These are phyloP conservation scores for Sphaerobolus stellatus DNA, from an alignment of 1,284 basidiomycete species.

Conservation along the genomic window DNA sequence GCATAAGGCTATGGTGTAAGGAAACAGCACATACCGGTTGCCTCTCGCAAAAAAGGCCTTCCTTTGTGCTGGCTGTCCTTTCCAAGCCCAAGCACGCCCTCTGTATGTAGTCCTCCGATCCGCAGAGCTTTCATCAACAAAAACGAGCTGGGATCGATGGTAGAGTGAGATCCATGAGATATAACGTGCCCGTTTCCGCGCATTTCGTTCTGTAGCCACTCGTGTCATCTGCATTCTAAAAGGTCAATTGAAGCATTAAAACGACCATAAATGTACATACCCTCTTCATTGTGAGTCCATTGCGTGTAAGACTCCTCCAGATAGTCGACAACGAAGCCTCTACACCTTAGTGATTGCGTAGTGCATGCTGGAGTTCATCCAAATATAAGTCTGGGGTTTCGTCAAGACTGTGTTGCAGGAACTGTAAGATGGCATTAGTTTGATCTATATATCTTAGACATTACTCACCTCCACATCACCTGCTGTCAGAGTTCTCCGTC, in stretches of 20 bases:
- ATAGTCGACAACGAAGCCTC: background rate
- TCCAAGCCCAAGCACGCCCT: slow-evolving; percentile 25
- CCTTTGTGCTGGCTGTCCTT: slow-evolving; percentile 17
- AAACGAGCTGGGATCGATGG: too few species aligned
- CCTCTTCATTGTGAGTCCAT: slow-evolving; percentile 5
- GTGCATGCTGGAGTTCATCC: background rate
- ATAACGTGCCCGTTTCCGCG: background rate
- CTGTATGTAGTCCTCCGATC: too few species aligned
- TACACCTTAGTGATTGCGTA: background rate
- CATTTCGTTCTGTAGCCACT: background rate
- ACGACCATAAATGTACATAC: background rate
- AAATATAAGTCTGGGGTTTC: background rate
- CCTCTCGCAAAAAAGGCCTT: slow-evolving; percentile 27
- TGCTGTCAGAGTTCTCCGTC: too few species aligned
- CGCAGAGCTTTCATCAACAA: too few species aligned
- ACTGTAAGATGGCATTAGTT: background rate
- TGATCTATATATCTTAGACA: too few species aligned
- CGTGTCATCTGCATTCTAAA: background rate
- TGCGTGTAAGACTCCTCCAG: background rate
- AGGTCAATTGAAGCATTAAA: background rate
- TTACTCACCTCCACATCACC: too few species aligned
- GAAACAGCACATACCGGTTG: slow-evolving; percentile 19
- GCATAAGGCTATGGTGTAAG: slow-evolving; percentile 14
- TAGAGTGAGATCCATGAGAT: background rate
- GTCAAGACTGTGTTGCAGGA: background rate